Percentiles rank a stretch among this genome's conserved stretches.
phyloP scores from a whole-genome alignment of 225 moss, liverwort and hornwort species.

The Polytrichum formosum region DNA sequence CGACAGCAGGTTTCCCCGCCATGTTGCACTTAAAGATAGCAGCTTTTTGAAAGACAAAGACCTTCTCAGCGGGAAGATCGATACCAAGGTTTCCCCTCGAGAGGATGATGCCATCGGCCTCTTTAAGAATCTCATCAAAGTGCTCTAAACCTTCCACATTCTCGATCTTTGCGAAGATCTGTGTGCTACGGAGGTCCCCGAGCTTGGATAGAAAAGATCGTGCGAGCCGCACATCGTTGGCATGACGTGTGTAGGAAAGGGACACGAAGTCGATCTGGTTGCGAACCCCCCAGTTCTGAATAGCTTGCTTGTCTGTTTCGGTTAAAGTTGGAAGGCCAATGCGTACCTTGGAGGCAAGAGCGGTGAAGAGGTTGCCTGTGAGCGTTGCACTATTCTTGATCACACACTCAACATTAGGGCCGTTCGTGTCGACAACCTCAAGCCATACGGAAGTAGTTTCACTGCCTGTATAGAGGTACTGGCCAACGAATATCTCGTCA shows the following conservation, averaged over 20 bases:
- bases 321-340: conserved; percentile 72
- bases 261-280: conserved; percentile 88
- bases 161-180: conserved; percentile 90
- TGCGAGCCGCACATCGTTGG: conserved; percentile 68
- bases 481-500: conserved; percentile 81
- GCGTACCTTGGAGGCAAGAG: conserved; percentile 57
- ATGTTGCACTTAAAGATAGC: conserved; percentile 71
- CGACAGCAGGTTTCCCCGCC: conserved; percentile 77
- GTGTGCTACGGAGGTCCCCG: conserved; percentile 76
- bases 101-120: conserved; percentile 83
- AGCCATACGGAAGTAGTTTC: conserved; percentile 68
- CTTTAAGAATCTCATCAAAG: conserved; percentile 88
- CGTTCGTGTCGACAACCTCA: conserved; percentile 69
- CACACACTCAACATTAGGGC: conserved; percentile 50
- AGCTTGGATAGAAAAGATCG: conserved; percentile 61
- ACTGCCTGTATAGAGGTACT: conserved; percentile 83
- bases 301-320: conserved; percentile 53
- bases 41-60: conserved; percentile 80
- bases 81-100: conserved; percentile 91
- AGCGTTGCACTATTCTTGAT: conserved; percentile 71
- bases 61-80: conserved; percentile 76
- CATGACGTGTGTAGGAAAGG: conserved; percentile 75
- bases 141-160: conserved; percentile 79
- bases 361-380: conserved; percentile 64
- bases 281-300: conserved; percentile 67